Evolutionary conservation across 2,329 filamentous ascomycete genomes (phyloP).

Genomic region (Lecanoromycetidae sp.): DNA sequence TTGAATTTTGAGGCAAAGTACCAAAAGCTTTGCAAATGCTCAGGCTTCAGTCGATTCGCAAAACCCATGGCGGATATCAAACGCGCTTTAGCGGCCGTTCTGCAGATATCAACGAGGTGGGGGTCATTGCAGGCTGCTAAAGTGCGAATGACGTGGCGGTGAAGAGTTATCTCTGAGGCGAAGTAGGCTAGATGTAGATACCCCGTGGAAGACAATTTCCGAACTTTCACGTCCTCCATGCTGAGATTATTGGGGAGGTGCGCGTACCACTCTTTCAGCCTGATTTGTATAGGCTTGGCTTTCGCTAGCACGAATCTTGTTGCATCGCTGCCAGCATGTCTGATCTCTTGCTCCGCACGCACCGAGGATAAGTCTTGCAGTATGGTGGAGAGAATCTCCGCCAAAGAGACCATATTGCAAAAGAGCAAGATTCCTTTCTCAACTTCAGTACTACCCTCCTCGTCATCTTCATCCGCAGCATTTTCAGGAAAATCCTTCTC

Average conservation of each 20-base stretch:
- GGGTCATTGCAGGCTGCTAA: constrained; percentile 20
- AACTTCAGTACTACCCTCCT: constrained; percentile 40
- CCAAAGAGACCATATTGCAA: constrained; percentile 40
- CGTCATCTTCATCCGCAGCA: constrained; percentile 49
- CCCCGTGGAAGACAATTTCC: constrained; percentile 40
- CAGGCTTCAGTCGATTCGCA: constrained; percentile 31
- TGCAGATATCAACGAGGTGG: constrained; percentile 27
- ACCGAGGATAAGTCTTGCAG: constrained; percentile 41
- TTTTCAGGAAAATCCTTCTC: constrained; percentile 53
- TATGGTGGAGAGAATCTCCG: constrained; percentile 39
- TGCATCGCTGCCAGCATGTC: constrained; percentile 29
- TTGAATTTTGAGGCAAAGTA: constrained; percentile 44
- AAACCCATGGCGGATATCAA: constrained; percentile 33
- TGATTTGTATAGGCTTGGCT: constrained; percentile 42
- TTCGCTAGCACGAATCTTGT: constrained; percentile 40
- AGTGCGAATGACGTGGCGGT: constrained; percentile 28
- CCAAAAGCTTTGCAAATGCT: constrained; percentile 37
- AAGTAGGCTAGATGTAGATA: constrained; percentile 43
- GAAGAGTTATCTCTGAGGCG: constrained; percentile 31
- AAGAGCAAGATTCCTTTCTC: constrained; percentile 37
- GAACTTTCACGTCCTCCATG: constrained; percentile 45
- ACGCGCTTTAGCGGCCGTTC: constrained; percentile 30
- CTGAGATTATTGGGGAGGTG: constrained; percentile 41
- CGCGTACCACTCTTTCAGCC: constrained; percentile 41
- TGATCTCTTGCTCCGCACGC: constrained; percentile 33